Percentiles rank a stretch among this genome's conserved stretches.
Conservation (phyloP, 352 stramenopile genomes). For the Pythium folliculosum region DNA sequence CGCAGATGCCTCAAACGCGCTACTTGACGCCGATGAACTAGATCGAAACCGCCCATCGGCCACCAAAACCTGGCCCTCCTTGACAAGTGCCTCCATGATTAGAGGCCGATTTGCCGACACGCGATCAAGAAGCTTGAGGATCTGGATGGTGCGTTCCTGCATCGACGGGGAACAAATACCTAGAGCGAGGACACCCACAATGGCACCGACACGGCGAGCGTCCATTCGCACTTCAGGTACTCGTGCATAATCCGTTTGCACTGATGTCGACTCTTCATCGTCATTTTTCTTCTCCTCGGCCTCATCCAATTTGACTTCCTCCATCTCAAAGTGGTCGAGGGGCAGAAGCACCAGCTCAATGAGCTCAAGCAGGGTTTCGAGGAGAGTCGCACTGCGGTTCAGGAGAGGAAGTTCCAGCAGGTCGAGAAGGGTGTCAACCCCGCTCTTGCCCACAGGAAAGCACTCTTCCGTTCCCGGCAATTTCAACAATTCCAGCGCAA, state of each 20-base stretch:
- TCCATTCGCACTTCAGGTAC: constrained; percentile 70
- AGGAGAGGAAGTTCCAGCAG: constrained; percentile 86
- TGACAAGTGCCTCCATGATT: constrained; percentile 70
- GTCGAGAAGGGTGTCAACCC: constrained; percentile 82
- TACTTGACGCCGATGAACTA: constrained; percentile 4
- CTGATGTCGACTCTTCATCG: constrained; percentile 22
- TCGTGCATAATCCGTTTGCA: constrained; percentile 53
- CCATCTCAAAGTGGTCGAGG: constrained; percentile 75
- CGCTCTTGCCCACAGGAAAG: constrained; percentile 24
- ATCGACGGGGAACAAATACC: constrained; percentile 80
- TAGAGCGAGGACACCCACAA: constrained; percentile 78
- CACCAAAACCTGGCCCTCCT: constrained; percentile 54
- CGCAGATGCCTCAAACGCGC: constrained; percentile 65
- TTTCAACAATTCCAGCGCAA: constrained; percentile 87
- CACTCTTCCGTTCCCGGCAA: not conserved
- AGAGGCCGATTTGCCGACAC: constrained; percentile 60
- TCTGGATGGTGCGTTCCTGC: constrained; percentile 79
- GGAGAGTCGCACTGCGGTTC: constrained; percentile 85
- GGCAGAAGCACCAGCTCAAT: constrained; percentile 90
- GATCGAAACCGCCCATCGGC: constrained; percentile 32
- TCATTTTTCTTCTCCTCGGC: constrained; percentile 55
- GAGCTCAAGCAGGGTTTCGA: constrained; percentile 93
- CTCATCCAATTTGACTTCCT: constrained; percentile 15
- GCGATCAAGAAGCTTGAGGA: constrained; percentile 77
- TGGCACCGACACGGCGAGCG: constrained; percentile 44